These are phyloP conservation scores for Ophiocordyceps robertsii DNA, from an alignment of 2,329 filamentous ascomycete species.

Conservation along the genomic window DNA sequence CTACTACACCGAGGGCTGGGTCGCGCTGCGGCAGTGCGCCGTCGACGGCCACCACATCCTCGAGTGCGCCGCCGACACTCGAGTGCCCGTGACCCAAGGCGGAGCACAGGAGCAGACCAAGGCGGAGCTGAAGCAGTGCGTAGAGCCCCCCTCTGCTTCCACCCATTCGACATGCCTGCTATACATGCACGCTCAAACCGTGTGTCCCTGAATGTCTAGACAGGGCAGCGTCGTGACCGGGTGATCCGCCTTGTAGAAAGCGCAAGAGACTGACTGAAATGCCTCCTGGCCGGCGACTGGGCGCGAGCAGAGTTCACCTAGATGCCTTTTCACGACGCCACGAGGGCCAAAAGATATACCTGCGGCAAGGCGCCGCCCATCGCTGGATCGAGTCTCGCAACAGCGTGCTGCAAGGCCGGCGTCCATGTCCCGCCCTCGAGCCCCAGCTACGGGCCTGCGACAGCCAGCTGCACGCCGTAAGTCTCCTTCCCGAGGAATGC, in stretches of 20 bases:
- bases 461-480: slow-evolving; percentile 41
- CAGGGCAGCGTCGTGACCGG: too few species aligned
- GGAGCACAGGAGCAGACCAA: slow-evolving; percentile 46
- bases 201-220: too few species aligned
- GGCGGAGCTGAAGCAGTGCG: slow-evolving; percentile 49
- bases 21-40: slow-evolving; percentile 45
- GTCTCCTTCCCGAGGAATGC: too few species aligned
- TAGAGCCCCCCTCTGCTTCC: slow-evolving; percentile 1
- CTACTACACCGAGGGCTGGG: slow-evolving; percentile 52
- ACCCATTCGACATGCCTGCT: too few species aligned
- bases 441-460: slow-evolving; percentile 40
- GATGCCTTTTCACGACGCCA: slow-evolving; percentile 49
- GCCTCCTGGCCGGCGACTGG: neutral
- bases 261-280: neutral
- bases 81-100: slow-evolving; percentile 37
- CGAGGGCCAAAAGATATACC: slow-evolving; percentile 51
- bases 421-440: slow-evolving; percentile 31
- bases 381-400: slow-evolving; percentile 44
- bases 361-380: slow-evolving; percentile 46
- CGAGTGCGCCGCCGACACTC: slow-evolving; percentile 49
- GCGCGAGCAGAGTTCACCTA: slow-evolving; percentile 33
- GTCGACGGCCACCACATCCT: slow-evolving; percentile 52
- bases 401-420: slow-evolving; percentile 36
- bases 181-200: too few species aligned
- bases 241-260: too few species aligned